Evolutionary conservation across 164 flowering plant genomes (phyloP).

Genomic region (Cinnamomum chago): DNA sequence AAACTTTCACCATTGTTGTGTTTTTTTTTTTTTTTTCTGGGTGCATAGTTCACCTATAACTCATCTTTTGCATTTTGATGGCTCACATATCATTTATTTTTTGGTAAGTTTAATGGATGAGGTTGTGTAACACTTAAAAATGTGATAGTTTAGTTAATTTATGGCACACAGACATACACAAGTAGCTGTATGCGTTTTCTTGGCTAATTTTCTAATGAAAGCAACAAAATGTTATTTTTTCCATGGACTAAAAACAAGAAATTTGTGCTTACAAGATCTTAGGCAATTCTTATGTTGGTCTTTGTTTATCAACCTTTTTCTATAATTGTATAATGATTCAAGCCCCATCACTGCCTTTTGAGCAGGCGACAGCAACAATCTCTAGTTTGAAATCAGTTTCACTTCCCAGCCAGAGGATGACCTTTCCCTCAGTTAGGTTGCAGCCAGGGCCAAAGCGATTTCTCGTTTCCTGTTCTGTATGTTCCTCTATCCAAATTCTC

Average conservation of each 20-base stretch:
- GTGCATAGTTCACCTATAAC: not conserved
- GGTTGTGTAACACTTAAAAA: not conserved
- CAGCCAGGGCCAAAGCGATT: constrained; percentile 25
- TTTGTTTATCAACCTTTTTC: too few relatives aligned
- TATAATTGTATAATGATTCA: not conserved
- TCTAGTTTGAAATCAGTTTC: constrained; percentile 35
- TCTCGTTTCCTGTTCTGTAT: constrained; percentile 56
- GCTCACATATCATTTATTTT: not conserved
- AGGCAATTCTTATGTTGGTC: not conserved
- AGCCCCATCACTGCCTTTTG: not conserved
- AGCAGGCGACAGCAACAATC: constrained; percentile 34
- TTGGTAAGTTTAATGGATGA: not conserved
- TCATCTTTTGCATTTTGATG: not conserved
- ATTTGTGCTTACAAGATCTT: not conserved
- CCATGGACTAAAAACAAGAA: not conserved
- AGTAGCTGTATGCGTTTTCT: not conserved
- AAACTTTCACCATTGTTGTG: too few relatives aligned
- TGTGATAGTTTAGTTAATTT: not conserved
- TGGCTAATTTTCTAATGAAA: not conserved
- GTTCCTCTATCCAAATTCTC: constrained; percentile 13
- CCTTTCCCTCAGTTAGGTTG: constrained; percentile 36
- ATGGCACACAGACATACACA: not conserved
- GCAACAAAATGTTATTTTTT: not conserved
- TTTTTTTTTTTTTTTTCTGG: too few relatives aligned
- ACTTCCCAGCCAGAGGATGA: constrained; percentile 24